Evolutionary conservation across 257 asterid species (phyloP).

Genomic region (Penstemon davidsonii): DNA sequence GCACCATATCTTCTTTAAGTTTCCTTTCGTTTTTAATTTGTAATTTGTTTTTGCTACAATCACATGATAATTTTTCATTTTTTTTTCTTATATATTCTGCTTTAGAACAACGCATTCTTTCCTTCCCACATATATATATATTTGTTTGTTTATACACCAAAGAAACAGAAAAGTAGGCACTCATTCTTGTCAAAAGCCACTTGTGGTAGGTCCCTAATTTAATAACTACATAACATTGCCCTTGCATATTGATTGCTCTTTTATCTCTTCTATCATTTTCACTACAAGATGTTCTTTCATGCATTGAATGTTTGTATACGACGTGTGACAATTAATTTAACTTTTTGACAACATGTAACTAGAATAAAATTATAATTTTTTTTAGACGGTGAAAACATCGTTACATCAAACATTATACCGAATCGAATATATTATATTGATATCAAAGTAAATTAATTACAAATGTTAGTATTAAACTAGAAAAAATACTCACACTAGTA

Average conservation of each 20-base stretch:
- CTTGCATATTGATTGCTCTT: conserved; percentile 12
- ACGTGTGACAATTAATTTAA: not conserved
- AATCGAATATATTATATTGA: too few relatives aligned
- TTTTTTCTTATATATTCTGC: conserved; percentile 40
- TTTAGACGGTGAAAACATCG: too few relatives aligned
- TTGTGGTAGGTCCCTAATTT: conserved; percentile 53
- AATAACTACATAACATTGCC: too few relatives aligned
- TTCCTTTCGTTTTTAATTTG: conserved; percentile 24
- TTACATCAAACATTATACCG: too few relatives aligned
- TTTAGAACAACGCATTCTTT: conserved; percentile 77
- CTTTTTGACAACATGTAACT: too few relatives aligned
- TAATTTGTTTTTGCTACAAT: conserved; percentile 23
- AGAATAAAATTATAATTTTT: too few relatives aligned
- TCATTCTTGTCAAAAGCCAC: conserved; percentile 56
- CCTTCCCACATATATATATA: conserved; percentile 55
- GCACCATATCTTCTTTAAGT: conserved; percentile 40
- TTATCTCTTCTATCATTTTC: conserved; percentile 26
- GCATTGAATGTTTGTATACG: not conserved
- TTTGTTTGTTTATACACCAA: conserved; percentile 47
- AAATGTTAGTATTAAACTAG: too few relatives aligned
- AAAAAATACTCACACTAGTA: too few relatives aligned
- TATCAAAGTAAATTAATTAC: too few relatives aligned
- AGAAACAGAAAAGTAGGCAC: conserved; percentile 62
- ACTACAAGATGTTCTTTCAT: not conserved
- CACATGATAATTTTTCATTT: conserved; percentile 10